Percentiles rank a stretch among this genome's conserved stretches.
Evolutionary conservation across 2,329 filamentous ascomycete species (phyloP).

Genomic region (Nannizzia gypsea): DNA sequence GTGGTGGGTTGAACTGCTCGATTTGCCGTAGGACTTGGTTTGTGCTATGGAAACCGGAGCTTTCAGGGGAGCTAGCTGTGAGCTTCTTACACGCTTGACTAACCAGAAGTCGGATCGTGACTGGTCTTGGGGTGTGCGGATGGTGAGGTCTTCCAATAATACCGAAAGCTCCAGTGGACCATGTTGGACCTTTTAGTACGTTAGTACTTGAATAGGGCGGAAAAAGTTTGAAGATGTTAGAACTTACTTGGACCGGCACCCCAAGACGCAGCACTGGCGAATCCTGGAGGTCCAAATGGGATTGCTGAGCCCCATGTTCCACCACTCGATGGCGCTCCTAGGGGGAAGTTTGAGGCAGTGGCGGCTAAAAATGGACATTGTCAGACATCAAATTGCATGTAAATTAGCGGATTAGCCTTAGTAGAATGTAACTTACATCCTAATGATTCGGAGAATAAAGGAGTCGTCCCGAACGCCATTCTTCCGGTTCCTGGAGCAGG

Average conservation of each 20-base stretch:
- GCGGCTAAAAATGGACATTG: slow-evolving; percentile 17
- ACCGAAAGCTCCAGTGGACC: slow-evolving; percentile 41
- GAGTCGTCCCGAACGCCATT: slow-evolving; percentile 32
- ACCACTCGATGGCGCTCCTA: slow-evolving; percentile 20
- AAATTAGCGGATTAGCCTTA: slow-evolving; percentile 3
- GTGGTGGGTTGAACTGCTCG: slow-evolving; percentile 46
- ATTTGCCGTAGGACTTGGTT: slow-evolving; percentile 52
- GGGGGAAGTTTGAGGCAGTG: slow-evolving; percentile 26
- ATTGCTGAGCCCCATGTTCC: slow-evolving; percentile 27
- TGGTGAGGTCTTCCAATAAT: slow-evolving; percentile 36
- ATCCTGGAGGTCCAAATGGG: slow-evolving; percentile 29
- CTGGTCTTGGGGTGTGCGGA: slow-evolving; percentile 50
- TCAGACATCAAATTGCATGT: slow-evolving; percentile 16
- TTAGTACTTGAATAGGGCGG: slow-evolving; percentile 14
- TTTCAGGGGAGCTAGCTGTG: slow-evolving; percentile 28
- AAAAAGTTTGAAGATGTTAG: neutral
- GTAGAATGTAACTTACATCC: slow-evolving; percentile 24
- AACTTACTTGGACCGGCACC: slow-evolving; percentile 27
- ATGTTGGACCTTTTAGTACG: slow-evolving; percentile 30
- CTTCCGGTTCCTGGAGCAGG: slow-evolving; percentile 30
- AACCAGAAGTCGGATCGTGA: slow-evolving; percentile 60
- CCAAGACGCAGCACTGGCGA: slow-evolving; percentile 30
- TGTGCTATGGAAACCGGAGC: slow-evolving; percentile 54
- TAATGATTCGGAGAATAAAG: slow-evolving; percentile 34
- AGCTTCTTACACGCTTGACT: slow-evolving; percentile 64